A percentile compares a stretch with the other conserved stretches of the same genome.
These are phyloP conservation scores for Biscogniauxia sp. DNA, from an alignment of 2,329 filamentous ascomycete genomes.

Conservation along the genomic window DNA sequence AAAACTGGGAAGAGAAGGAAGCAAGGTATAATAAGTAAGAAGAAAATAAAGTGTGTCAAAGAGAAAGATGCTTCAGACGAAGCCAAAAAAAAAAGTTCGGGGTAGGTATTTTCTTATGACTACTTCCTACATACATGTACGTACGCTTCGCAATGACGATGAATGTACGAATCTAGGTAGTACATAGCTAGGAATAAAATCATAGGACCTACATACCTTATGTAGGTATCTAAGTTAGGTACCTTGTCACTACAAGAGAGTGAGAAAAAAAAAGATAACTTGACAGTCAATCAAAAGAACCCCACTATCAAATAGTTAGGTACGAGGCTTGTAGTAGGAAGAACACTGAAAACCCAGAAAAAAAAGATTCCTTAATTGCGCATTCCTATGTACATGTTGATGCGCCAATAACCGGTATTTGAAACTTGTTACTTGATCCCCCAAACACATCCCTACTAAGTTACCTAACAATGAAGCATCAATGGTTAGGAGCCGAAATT, in stretches of 20 bases:
- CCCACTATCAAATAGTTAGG: neutral
- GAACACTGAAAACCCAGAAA: too few relatives aligned
- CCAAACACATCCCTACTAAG: too few relatives aligned
- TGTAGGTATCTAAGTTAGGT: too few relatives aligned
- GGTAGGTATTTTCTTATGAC: neutral
- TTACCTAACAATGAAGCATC: neutral
- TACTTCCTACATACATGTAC: neutral
- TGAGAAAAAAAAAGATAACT: too few relatives aligned
- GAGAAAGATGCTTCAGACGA: neutral
- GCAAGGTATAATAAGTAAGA: conserved; percentile 8
- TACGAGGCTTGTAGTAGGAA: neutral
- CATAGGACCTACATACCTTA: too few relatives aligned
- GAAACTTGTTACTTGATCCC: neutral
- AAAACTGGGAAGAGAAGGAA: conserved; percentile 1
- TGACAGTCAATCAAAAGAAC: neutral
- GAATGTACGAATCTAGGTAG: neutral
- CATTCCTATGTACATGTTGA: neutral
- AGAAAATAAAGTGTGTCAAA: neutral
- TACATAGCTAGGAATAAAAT: neutral
- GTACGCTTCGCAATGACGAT: neutral
- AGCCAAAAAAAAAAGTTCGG: neutral
- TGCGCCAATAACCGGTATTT: neutral
- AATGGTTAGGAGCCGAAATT: neutral
- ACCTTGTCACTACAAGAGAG: neutral
- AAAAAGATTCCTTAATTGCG: too few relatives aligned